Base-by-base conservation (phyloP, 1,284 basidiomycete species). In the Ganoderma boninense region DNA sequence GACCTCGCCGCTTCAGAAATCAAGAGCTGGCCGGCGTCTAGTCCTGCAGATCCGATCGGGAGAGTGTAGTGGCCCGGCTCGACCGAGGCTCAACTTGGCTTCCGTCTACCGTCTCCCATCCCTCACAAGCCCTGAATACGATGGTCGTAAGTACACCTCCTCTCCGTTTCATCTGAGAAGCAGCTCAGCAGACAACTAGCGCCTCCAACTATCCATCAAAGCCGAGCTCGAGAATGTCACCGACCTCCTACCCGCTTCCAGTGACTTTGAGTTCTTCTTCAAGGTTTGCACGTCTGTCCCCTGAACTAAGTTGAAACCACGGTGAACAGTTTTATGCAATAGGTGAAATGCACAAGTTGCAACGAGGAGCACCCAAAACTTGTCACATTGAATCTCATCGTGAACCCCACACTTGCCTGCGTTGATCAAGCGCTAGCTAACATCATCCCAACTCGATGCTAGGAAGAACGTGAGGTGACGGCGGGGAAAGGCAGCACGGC, bases 331-430 rank as follows among this genome's bases (percentile, higher is more conserved):
- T 14, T 54, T n/a, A 4, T 13, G 23, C 49, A 10, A 38, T 73
- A 95, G 92, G 92, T 95, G n/a, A 87, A 90, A 81, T 95, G 93
- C 79, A 93, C 84, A 42, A 92, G 88, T 78, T 95, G 93, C 77
- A 85, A 92, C 69, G 93, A 94, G 81, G 80, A 81, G 1, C 93
- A 95, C 75, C 88, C 90, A 0, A 95, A 93, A 74, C 73, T 85
- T 63, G 89, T 95, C 2, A 81, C 90, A 42, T 75, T 95, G 72
- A 95, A 95, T 75, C 89, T 90, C 61, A 72, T 82, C 67, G 93
- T 94, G 79, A 73, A 84, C 74, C 67, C 26, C 38, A 26, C 67
- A 32, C 7, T 64, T 26, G 20, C 29, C 29, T 61, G 63, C 60
- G 68, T 13, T 40, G 14, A 23, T 18, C 16, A 26, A 26, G 13